phyloP scores from a whole-genome alignment of 352 stramenopile species.

The Pythium oligandrum region DNA sequence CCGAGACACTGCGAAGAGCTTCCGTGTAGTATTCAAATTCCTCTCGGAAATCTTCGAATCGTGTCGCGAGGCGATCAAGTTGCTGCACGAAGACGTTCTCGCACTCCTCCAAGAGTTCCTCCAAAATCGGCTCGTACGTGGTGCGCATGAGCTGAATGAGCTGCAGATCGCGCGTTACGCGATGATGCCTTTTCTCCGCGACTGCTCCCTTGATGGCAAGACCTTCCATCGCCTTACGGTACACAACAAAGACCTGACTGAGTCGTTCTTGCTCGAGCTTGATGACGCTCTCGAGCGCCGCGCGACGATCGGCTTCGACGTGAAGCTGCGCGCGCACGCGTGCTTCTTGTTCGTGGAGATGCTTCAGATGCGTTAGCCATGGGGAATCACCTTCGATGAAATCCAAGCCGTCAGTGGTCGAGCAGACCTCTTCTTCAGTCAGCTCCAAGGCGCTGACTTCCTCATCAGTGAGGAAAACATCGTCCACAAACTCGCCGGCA shows the following conservation, averaged over 20 bases:
- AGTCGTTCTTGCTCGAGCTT: constrained; percentile 71
- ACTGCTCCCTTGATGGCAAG: constrained; percentile 38
- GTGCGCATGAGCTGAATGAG: constrained; percentile 66
- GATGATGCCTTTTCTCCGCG: constrained; percentile 48
- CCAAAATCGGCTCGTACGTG: constrained; percentile 63
- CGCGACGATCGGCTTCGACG: constrained; percentile 46
- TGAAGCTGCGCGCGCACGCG: constrained; percentile 49
- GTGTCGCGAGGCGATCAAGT: constrained; percentile 50
- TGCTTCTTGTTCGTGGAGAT: constrained; percentile 52
- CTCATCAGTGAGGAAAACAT: constrained; percentile 48
- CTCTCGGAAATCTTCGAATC: constrained; percentile 69
- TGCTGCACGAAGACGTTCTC: constrained; percentile 64
- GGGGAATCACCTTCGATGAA: constrained; percentile 17
- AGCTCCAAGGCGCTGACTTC: constrained; percentile 63
- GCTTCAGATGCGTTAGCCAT: constrained; percentile 47
- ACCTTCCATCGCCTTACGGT: constrained; percentile 49
- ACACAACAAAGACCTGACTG: constrained; percentile 45
- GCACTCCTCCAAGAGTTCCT: constrained; percentile 58
- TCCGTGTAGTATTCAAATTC: constrained; percentile 79
- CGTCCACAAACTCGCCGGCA: constrained; percentile 45
- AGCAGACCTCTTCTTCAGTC: constrained; percentile 58
- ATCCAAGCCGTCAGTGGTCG: constrained; percentile 15
- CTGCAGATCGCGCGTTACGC: constrained; percentile 52
- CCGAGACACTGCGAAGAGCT: constrained; percentile 43
- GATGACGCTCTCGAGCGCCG: constrained; percentile 60